phyloP scores from a whole-genome alignment of 768 basidiomycete species.

The Paxillus involutus region DNA sequence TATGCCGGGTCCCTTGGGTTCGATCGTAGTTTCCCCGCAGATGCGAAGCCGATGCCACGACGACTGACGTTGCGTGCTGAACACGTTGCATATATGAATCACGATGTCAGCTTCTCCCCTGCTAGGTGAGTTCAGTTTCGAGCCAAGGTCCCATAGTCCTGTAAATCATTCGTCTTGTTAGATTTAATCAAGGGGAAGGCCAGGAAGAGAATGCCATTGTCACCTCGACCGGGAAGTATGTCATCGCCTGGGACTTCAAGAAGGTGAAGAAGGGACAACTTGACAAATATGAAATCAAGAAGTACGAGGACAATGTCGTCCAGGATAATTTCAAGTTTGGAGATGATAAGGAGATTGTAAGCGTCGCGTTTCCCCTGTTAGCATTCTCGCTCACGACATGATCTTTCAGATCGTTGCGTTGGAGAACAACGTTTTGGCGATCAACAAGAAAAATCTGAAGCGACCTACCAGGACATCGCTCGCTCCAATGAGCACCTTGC shows the following conservation, averaged over 20 bases:
- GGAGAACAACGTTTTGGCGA: constrained; percentile 88
- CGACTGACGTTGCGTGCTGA: constrained; percentile 85
- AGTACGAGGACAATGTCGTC: constrained; percentile 91
- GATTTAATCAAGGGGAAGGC: constrained; percentile 90
- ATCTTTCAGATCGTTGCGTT: constrained; percentile 84
- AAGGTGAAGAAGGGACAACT: constrained; percentile 91
- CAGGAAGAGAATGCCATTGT: constrained; percentile 94
- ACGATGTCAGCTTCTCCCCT: constrained; percentile 84
- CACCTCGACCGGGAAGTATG: constrained; percentile 88
- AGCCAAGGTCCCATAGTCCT: neutral
- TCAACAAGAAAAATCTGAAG: constrained; percentile 91
- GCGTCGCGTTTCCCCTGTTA: constrained; percentile 21
- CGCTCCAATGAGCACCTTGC: constrained; percentile 40
- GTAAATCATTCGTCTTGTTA: constrained; percentile 30
- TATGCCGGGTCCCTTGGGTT: constrained; percentile 86
- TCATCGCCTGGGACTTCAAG: constrained; percentile 96
- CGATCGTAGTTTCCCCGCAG: constrained; percentile 93
- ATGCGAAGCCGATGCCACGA: constrained; percentile 87
- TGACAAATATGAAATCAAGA: constrained; percentile 95
- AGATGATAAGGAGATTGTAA: constrained; percentile 92
- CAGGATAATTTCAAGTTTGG: constrained; percentile 99
- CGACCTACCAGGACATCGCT: constrained; percentile 79
- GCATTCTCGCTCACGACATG: constrained; percentile 2
- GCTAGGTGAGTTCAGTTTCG: constrained; percentile 64
- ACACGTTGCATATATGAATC: constrained; percentile 93